Conservation (phyloP, 2,329 filamentous ascomycete genomes). For the Botrytis hyacinthi region DNA sequence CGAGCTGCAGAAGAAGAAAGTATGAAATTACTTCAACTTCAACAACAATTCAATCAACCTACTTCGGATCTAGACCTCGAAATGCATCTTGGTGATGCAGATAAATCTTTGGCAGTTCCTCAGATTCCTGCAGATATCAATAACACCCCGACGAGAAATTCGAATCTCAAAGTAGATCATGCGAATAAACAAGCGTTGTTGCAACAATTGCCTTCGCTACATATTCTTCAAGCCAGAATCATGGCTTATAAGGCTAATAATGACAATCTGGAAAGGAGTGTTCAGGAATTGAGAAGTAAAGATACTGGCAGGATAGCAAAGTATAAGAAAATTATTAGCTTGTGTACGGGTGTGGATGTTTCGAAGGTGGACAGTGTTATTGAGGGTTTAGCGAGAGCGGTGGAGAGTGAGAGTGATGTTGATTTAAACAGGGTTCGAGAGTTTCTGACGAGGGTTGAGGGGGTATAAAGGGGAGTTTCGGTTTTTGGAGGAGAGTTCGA, state of each 20-base stretch:
- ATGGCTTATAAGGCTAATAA: conserved; percentile 70
- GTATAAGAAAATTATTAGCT: conserved; percentile 81
- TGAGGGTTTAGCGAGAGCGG: conserved; percentile 76
- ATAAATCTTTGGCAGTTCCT: conserved; percentile 34
- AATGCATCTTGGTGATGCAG: conserved; percentile 42
- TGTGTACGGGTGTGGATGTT: conserved; percentile 80
- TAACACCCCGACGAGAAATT: conserved; percentile 34
- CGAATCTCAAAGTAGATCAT: conserved; percentile 46
- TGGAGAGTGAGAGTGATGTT: conserved; percentile 81
- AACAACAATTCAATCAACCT: conserved; percentile 48
- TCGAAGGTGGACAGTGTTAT: conserved; percentile 73
- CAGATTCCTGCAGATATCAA: conserved; percentile 33
- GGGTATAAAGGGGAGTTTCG: conserved; percentile 14
- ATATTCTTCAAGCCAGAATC: conserved; percentile 64
- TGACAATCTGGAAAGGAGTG: conserved; percentile 62
- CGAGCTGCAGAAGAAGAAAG: conserved; percentile 72
- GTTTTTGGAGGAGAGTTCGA: not conserved
- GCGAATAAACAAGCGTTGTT: conserved; percentile 42
- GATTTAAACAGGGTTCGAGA: conserved; percentile 75
- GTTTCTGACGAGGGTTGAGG: conserved; percentile 72
- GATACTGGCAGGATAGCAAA: conserved; percentile 83
- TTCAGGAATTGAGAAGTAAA: conserved; percentile 69
- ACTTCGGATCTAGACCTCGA: conserved; percentile 56
- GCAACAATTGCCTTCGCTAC: conserved; percentile 52
- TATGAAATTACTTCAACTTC: conserved; percentile 48